Evolutionary conservation across 495 filamentous ascomycete genomes (phyloP).

Genomic region (Rhizodiscina lignyota): DNA sequence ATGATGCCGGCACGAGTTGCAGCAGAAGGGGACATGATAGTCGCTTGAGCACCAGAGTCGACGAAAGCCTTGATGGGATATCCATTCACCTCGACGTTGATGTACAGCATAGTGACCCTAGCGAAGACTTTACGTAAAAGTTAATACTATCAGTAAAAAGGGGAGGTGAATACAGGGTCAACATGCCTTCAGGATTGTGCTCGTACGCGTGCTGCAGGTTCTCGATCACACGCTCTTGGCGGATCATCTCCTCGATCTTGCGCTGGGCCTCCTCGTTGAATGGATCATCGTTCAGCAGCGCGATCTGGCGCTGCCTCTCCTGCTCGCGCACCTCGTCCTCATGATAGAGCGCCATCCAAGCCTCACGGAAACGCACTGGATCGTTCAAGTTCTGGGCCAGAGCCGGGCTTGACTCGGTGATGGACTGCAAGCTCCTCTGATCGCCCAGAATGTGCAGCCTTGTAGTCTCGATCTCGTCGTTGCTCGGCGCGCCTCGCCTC

Average conservation of each 20-base stretch:
- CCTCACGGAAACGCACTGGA: conserved; percentile 52
- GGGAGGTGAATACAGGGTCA: background rate
- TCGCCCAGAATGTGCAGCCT: conserved; percentile 68
- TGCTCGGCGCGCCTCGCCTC: conserved; percentile 4
- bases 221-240: conserved; percentile 81
- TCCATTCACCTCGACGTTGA: conserved; percentile 88
- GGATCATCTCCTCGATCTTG: conserved; percentile 93
- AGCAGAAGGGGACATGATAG: conserved; percentile 92
- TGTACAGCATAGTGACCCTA: conserved; percentile 86
- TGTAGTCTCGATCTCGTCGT: conserved; percentile 60
- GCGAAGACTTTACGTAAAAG: conserved; percentile 53
- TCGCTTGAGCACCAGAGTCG: conserved; percentile 93
- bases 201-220: conserved; percentile 93
- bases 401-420: conserved; percentile 53
- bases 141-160: background rate
- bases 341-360: conserved; percentile 45
- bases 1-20: conserved; percentile 89
- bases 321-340: conserved; percentile 51
- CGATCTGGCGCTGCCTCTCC: conserved; percentile 65
- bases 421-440: conserved; percentile 49
- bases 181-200: conserved; percentile 83
- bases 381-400: conserved; percentile 67
- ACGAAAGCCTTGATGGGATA: conserved; percentile 89
- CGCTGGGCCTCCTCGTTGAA: conserved; percentile 80
- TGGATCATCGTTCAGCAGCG: conserved; percentile 71